Conservation (phyloP, 176 grass and related monocot genomes). For the Triticum dicoccoides region DNA sequence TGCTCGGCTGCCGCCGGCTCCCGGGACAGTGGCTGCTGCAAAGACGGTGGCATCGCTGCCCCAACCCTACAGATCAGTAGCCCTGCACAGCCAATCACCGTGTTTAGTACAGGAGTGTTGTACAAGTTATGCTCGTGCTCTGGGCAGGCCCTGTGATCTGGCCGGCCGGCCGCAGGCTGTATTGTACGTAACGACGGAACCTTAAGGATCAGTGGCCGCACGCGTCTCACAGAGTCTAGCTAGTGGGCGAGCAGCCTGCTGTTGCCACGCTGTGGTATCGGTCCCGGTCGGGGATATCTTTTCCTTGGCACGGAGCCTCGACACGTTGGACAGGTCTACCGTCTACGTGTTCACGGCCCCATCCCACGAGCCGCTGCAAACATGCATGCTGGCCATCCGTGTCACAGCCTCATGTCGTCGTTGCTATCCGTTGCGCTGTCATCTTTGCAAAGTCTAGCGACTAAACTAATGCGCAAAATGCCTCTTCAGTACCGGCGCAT, state of each 20-base stretch:
- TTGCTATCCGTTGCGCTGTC: background rate
- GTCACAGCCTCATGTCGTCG: background rate
- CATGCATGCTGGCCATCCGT: background rate
- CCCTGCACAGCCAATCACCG: too few species aligned
- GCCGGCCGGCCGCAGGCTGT: background rate
- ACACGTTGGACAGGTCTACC: background rate
- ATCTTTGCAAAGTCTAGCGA: background rate
- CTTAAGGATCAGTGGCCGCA: background rate
- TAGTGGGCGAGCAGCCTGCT: background rate
- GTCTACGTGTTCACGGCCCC: background rate
- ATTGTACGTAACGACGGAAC: background rate
- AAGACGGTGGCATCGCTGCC: conserved; percentile 16
- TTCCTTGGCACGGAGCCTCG: background rate
- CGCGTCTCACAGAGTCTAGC: background rate
- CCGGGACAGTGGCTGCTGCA: too few species aligned
- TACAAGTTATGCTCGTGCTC: background rate
- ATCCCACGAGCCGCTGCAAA: background rate
- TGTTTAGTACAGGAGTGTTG: too few species aligned
- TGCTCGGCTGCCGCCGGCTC: too few species aligned
- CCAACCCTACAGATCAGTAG: background rate
- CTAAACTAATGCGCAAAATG: background rate
- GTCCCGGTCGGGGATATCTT: background rate
- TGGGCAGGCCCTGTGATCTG: background rate
- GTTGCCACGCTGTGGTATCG: background rate
- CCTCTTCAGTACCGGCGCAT: background rate